phyloP scores from a whole-genome alignment of 2,329 filamentous ascomycete species.

The Fusarium sp. region DNA sequence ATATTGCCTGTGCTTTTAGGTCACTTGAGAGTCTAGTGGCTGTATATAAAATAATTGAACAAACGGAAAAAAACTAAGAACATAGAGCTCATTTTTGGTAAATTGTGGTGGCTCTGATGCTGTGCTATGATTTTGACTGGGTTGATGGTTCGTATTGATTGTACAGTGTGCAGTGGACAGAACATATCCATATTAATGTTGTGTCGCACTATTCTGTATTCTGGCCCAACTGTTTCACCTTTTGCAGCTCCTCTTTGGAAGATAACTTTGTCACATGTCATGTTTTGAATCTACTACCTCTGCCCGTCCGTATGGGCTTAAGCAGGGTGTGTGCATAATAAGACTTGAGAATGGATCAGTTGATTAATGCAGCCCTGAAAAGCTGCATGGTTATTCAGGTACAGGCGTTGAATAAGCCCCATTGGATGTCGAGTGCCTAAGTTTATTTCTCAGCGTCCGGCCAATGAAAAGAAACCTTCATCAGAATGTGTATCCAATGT shows the following conservation, averaged over 20 bases:
- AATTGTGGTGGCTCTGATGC: neutral
- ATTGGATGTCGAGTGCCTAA: neutral
- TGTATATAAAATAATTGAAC: neutral
- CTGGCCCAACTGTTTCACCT: neutral
- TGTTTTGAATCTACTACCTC: neutral
- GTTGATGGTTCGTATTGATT: neutral
- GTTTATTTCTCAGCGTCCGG: neutral
- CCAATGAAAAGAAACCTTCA: conserved; percentile 16
- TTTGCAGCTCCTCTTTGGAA: neutral
- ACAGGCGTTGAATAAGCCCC: neutral
- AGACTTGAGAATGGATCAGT: conserved; percentile 1
- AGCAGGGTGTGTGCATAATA: conserved; percentile 9
- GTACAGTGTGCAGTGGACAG: neutral
- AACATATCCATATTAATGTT: neutral
- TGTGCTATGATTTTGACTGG: neutral
- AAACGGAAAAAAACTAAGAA: neutral
- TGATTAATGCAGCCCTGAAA: conserved; percentile 15
- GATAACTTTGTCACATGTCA: neutral
- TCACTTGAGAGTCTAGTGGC: neutral
- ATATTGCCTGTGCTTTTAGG: neutral
- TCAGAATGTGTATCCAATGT: neutral
- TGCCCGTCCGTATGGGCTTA: neutral
- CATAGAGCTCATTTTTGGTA: neutral
- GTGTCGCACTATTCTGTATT: neutral
- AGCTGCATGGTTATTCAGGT: conserved; percentile 11